Percentiles rank a stretch among this genome's conserved stretches.
Evolutionary conservation across 163 green algal species (phyloP).

Genomic region (Chlorella variabilis): DNA sequence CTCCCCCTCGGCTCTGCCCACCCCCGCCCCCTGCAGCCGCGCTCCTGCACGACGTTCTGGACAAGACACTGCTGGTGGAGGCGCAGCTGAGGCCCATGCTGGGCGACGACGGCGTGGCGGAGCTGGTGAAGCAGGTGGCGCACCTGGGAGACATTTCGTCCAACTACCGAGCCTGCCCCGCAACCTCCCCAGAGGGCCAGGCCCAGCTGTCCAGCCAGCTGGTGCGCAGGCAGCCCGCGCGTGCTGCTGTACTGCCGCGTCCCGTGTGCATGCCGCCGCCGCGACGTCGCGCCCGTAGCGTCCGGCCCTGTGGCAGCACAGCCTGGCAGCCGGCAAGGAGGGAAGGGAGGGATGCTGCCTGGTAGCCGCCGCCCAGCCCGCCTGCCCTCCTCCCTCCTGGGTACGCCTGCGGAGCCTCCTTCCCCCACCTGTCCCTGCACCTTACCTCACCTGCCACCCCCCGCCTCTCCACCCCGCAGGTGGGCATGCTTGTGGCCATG

Average conservation of each 20-base stretch:
- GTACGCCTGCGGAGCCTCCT: too few species aligned
- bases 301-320: too few species aligned
- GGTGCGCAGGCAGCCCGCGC: not conserved
- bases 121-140: conserved; percentile 53
- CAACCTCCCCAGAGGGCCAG: not conserved
- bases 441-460: too few species aligned
- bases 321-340: too few species aligned
- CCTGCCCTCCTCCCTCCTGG: too few species aligned
- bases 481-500: conserved; percentile 80
- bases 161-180: conserved; percentile 54
- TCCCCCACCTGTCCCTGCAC: too few species aligned
- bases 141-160: conserved; percentile 53
- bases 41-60: conserved; percentile 82
- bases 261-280: too few species aligned
- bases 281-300: too few species aligned
- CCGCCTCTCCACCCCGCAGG: conserved; percentile 46
- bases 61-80: conserved; percentile 61
- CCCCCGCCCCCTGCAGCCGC: conserved; percentile 66
- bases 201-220: not conserved
- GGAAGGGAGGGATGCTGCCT: too few species aligned
- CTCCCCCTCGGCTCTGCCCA: not conserved
- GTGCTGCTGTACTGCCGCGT: too few species aligned
- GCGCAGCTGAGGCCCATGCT: conserved; percentile 70
- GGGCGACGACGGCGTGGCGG: conserved; percentile 25
- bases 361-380: too few species aligned